Evolutionary conservation across 1,284 basidiomycete genomes (phyloP).

Genomic region (Anthracocystis setariae): DNA sequence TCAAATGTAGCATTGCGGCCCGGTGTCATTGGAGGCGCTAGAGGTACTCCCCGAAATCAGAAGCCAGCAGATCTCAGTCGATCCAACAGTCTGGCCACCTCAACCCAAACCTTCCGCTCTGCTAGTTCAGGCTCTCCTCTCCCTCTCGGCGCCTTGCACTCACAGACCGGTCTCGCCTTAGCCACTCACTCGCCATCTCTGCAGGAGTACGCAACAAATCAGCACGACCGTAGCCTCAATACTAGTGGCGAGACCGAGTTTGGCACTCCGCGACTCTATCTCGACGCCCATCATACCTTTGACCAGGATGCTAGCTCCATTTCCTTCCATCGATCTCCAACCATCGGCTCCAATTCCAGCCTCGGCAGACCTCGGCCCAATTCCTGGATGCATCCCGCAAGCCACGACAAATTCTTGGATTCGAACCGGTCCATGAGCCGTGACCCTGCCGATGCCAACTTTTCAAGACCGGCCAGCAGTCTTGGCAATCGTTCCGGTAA

Average conservation of each 20-base stretch:
- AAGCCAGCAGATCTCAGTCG: conserved; percentile 22
- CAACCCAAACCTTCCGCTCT: conserved; percentile 34
- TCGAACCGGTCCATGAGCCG: conserved; percentile 3
- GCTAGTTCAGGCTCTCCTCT: conserved; percentile 40
- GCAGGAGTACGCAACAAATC: conserved; percentile 5
- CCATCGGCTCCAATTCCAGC: not conserved
- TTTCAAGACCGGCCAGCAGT: conserved; percentile 33
- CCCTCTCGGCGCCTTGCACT: conserved; percentile 2
- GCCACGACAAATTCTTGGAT: conserved; percentile 16
- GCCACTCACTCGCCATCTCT: conserved; percentile 29
- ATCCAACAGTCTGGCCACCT: conserved; percentile 49
- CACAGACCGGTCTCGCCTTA: conserved; percentile 4
- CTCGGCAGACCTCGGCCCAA: conserved; percentile 26
- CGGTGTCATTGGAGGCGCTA: conserved; percentile 27
- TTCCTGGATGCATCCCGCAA: conserved; percentile 45
- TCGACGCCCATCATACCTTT: conserved; percentile 41
- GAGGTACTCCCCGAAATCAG: conserved; percentile 6
- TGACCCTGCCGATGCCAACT: conserved; percentile 7
- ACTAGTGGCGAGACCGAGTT: conserved; percentile 29
- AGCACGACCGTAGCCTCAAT: conserved; percentile 19
- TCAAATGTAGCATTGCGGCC: conserved; percentile 12
- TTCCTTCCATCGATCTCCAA: conserved; percentile 12
- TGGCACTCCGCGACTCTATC: conserved; percentile 40
- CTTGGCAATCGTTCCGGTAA: conserved; percentile 22
- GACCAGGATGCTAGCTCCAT: conserved; percentile 11